These are phyloP conservation scores for Camillea tinctor DNA, from an alignment of 2,329 filamentous ascomycete species.

Conservation along the genomic window DNA sequence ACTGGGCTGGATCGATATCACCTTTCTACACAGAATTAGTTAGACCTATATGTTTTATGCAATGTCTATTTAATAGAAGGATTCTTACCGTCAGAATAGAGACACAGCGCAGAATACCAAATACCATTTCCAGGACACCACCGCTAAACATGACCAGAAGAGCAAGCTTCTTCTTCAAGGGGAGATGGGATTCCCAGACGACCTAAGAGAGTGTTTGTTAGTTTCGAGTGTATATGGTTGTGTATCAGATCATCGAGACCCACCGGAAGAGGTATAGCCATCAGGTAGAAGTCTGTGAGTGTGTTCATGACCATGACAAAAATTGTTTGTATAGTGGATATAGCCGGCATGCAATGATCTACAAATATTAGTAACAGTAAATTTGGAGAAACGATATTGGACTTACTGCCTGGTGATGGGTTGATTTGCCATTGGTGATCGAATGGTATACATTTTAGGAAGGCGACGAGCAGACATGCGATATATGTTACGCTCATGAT, in stretches of 20 bases:
- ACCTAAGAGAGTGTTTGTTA: conserved; percentile 24
- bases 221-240: conserved; percentile 1
- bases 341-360: conserved; percentile 44
- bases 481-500: conserved; percentile 44
- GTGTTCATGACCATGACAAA: conserved; percentile 48
- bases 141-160: conserved; percentile 50
- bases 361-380: background rate
- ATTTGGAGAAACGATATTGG: background rate
- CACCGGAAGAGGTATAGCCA: conserved; percentile 47
- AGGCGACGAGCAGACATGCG: conserved; percentile 42
- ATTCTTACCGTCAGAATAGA: conserved; percentile 40
- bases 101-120: conserved; percentile 48
- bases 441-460: conserved; percentile 44
- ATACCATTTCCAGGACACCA: conserved; percentile 49
- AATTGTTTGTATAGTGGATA: conserved; percentile 45
- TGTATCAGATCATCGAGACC: conserved; percentile 23
- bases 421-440: conserved; percentile 50
- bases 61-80: background rate
- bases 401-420: conserved; percentile 48
- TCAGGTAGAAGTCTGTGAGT: conserved; percentile 47
- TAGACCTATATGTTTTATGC: background rate
- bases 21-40: conserved; percentile 23
- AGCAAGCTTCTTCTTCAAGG: conserved; percentile 40
- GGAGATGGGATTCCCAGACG: conserved; percentile 45
- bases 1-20: conserved; percentile 32